Evolutionary conservation across 441 rosid species (phyloP), one percentile per base, ranked within the genome.

Genomic region (Erodium trifolium): DNA sequence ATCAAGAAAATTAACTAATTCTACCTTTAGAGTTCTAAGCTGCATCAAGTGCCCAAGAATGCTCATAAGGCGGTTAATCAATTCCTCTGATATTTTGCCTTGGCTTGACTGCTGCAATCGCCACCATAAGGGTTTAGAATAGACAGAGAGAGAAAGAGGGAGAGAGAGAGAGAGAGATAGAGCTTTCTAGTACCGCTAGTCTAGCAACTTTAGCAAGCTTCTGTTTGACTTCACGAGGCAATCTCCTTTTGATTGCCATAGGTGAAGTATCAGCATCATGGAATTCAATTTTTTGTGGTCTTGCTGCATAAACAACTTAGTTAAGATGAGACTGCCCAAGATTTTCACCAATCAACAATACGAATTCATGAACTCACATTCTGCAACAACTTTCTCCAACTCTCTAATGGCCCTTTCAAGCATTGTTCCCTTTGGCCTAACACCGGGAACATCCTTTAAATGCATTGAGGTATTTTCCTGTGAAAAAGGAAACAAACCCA

Each of bases 191-290:
- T 75, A 80, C 83, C 17, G 81, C 81, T 64, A 80, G 70, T 71
- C 79, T 69, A 51, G 83, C 83, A 68, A 80, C 81, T 75, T 78
- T 80, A 55, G 83, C 83, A 71, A 80, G 81, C 74, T 77, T 80
- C 72, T 27, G 81, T 75, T 80, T 78, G 59, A 80, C 79, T 55
- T 80, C 81, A 68, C 45, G 55, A 59, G 83, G 81, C 72, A 80
- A 63, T 66, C 81, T 75, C 76, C 81, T 72, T 71, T 73, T 73
- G 41, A 67, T 60, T 68, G 79, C 68, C 27, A 57, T 39, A 18
- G 74, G 71, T 43, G 83, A 75, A 66, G 71, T 51, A 69, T 78
- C 83, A 11, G 53, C 68, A 45, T 73, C 75, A 41, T 68, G 83
- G 19, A 60, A 12, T 69, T 77, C 81, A 60, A 73, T 43, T 41